These are phyloP conservation scores for Phylloporus arenicola DNA, from an alignment of 768 basidiomycete genomes.

Conservation along the genomic window DNA sequence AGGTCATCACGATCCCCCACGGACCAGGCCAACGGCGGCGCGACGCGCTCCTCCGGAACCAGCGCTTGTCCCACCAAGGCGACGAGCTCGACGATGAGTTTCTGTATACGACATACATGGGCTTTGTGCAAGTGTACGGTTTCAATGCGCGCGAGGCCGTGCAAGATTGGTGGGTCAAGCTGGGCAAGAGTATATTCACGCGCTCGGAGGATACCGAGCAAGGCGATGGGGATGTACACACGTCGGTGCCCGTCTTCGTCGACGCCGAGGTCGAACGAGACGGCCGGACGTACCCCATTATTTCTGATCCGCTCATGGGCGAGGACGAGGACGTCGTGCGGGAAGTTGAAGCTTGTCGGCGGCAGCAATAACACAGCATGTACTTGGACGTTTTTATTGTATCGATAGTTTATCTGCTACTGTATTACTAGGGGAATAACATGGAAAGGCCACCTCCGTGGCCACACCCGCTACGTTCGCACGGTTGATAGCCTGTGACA, in stretches of 20 bases:
- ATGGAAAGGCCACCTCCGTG: too few species aligned
- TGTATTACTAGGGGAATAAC: background rate
- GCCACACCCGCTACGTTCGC: too few species aligned
- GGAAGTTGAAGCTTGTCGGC: conserved; percentile 6
- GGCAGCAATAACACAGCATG: background rate
- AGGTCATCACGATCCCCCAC: conserved; percentile 36
- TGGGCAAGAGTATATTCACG: conserved; percentile 30
- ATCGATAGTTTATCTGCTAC: background rate
- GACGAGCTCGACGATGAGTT: conserved; percentile 37
- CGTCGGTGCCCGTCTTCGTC: conserved; percentile 6
- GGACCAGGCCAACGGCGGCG: conserved; percentile 42
- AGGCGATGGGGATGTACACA: background rate
- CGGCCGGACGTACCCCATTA: conserved; percentile 1
- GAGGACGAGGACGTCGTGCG: conserved; percentile 7
- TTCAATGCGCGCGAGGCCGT: conserved; percentile 50
- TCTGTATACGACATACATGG: conserved; percentile 43
- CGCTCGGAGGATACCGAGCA: background rate
- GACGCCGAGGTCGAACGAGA: conserved; percentile 12
- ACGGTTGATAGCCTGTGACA: too few species aligned
- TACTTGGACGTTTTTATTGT: background rate
- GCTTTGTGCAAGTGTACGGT: conserved; percentile 42
- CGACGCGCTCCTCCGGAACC: conserved; percentile 31
- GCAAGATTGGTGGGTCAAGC: conserved; percentile 60
- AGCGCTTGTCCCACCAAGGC: conserved; percentile 31
- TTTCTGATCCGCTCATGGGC: conserved; percentile 13